Conservation (phyloP, 2,329 filamentous ascomycete genomes). For the Aureobasidium sp. region DNA sequence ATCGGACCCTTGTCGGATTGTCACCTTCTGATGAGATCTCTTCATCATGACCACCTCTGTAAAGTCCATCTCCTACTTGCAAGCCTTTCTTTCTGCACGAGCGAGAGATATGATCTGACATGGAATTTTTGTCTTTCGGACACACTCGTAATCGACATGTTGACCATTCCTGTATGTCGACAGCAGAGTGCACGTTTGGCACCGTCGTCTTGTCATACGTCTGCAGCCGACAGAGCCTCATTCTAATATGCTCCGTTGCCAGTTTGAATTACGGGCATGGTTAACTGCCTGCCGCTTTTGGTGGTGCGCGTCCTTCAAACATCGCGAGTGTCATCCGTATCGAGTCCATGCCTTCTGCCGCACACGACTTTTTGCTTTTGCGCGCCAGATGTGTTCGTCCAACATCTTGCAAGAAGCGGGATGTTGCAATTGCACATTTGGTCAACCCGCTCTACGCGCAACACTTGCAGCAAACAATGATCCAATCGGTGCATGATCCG, state of each 20-base stretch:
- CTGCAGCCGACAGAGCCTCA: neutral
- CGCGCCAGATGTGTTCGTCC: neutral
- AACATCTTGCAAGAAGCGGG: constrained; percentile 4
- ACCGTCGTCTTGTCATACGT: neutral
- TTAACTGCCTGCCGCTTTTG: neutral
- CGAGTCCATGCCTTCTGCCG: neutral
- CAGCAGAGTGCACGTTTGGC: neutral
- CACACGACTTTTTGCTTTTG: neutral
- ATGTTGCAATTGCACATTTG: neutral
- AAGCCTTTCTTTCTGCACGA: constrained; percentile 1
- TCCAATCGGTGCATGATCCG: neutral
- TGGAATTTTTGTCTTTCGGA: neutral
- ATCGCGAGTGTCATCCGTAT: neutral
- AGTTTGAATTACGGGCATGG: neutral
- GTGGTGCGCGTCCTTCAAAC: neutral
- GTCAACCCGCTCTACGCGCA: neutral
- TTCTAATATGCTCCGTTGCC: neutral
- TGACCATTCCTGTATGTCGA: neutral
- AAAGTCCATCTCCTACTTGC: constrained; percentile 2
- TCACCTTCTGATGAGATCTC: constrained; percentile 4
- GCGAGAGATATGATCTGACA: neutral
- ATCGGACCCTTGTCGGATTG: constrained; percentile 2
- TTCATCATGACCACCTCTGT: constrained; percentile 15
- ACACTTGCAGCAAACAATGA: constrained; percentile 8
- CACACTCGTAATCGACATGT: neutral